Base-by-base conservation (phyloP, 2,329 filamentous ascomycete species). In the Boeremia lycopersici region DNA sequence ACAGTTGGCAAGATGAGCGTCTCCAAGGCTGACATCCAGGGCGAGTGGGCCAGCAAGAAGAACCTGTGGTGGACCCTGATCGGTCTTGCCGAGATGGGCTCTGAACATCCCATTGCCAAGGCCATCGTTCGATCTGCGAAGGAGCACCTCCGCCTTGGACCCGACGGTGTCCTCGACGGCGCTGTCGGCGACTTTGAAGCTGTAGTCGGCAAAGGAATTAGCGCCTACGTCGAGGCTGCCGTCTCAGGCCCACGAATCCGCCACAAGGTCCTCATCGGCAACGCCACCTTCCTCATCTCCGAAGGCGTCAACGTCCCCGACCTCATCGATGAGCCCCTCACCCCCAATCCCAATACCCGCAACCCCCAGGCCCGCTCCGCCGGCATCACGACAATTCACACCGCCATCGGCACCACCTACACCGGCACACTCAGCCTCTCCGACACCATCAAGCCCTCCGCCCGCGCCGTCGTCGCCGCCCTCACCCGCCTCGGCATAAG, bases 1-100 rank as follows among this genome's bases (percentile, higher is more conserved):
- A 99, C 95, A 0, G 85, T 95, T 64, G 95, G 95, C 40, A 96
- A 93, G 76, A 98, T 99, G 92, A 96, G 85, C 58, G 93, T 98
- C 15, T 89, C 91, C 7, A 86, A 87, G 53, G 81, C 84, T 19
- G 86, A 85, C 44, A 81, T 93, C 31, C 84, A 84, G 29, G 77
- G 85, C 7, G 75, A 81, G 2, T 98, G 93, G 93, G 81, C 84
- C 38, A 82, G 82, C 23, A 85, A 86, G 52, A 86, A 84, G 56
- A 86, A 86, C 30, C 81, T 96, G 3, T 99, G 93, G 93, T 99
- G 95, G 95, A 86, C 90, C n/a, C 83, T 97, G 57, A 86, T 99
- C 52, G 95, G 93, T 39, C 86, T 98, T n/a, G 89, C 93, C 0
- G 95, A 99, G 78, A 92, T 92, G 84, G 90, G 91, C 61, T 96